A percentile compares a stretch with the other conserved stretches of the same genome.
Evolutionary conservation across 2,329 filamentous ascomycete species (phyloP).

Genomic region (Trichoderma oligosporum): DNA sequence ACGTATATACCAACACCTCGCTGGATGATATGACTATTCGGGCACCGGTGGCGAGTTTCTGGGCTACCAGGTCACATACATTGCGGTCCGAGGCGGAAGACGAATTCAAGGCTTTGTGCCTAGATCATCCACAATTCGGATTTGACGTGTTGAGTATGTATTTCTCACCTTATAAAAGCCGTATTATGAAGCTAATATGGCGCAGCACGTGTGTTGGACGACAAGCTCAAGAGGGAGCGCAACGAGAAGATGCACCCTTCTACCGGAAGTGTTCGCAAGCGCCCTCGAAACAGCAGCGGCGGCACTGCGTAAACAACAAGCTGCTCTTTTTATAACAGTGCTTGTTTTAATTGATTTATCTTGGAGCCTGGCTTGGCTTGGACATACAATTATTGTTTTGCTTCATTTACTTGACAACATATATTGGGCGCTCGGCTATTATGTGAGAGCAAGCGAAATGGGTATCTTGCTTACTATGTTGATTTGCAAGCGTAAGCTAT

Average conservation of each 20-base stretch:
- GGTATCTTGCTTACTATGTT: neutral
- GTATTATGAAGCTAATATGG: slow-evolving; percentile 19
- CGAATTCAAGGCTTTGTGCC: slow-evolving; percentile 78
- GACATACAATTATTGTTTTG: neutral
- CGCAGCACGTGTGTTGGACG: slow-evolving; percentile 59
- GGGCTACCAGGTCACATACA: slow-evolving; percentile 76
- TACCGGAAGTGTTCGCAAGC: slow-evolving; percentile 52
- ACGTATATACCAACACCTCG: slow-evolving; percentile 75
- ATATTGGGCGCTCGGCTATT: neutral
- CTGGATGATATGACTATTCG: slow-evolving; percentile 69
- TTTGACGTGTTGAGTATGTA: slow-evolving; percentile 81
- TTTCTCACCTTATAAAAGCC: neutral
- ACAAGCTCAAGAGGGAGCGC: slow-evolving; percentile 62
- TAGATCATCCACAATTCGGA: slow-evolving; percentile 87
- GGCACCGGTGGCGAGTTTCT: slow-evolving; percentile 83
- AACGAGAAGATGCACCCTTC: slow-evolving; percentile 56
- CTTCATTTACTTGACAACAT: neutral
- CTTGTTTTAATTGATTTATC: no score
- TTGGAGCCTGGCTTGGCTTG: neutral
- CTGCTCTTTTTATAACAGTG: neutral
- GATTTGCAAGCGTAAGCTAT: neutral
- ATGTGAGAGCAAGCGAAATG: neutral
- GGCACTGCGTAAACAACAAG: slow-evolving; percentile 4
- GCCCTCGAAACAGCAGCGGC: slow-evolving; percentile 50
- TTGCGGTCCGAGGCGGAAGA: slow-evolving; percentile 80